Conservation (phyloP, 768 basidiomycete species). For the Plicaturopsis crispa region DNA sequence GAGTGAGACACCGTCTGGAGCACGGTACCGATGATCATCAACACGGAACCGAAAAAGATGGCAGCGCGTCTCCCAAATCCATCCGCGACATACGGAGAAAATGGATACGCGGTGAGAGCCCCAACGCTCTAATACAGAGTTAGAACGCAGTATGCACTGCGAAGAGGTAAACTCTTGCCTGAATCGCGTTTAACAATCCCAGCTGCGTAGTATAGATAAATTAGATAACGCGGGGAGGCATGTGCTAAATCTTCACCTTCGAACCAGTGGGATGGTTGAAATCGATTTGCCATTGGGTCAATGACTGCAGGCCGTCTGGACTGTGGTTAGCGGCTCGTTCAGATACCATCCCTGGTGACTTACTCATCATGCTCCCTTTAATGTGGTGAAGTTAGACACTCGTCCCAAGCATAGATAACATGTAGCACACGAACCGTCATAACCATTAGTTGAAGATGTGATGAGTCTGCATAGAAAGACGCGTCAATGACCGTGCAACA, state of each 20-base stretch:
- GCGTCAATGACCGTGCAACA: background rate
- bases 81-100: slow-evolving; percentile 22
- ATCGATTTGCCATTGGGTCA: slow-evolving; percentile 17
- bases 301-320: slow-evolving; percentile 20
- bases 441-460: slow-evolving; percentile 25
- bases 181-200: slow-evolving; percentile 25
- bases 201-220: slow-evolving; percentile 11
- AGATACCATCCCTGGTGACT: too few species aligned
- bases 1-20: slow-evolving; percentile 22
- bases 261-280: slow-evolving; percentile 19
- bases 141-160: background rate
- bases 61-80: slow-evolving; percentile 19
- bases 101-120: slow-evolving; percentile 16
- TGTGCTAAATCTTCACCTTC: background rate
- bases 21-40: slow-evolving; percentile 24
- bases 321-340: too few species aligned
- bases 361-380: slow-evolving; percentile 1
- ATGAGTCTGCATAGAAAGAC: slow-evolving; percentile 12
- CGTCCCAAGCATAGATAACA: background rate
- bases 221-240: too few species aligned
- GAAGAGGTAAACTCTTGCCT: slow-evolving; percentile 4
- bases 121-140: slow-evolving; percentile 17
- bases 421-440: slow-evolving; percentile 14
- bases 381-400: background rate
- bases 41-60: slow-evolving; percentile 21